phyloP scores from a whole-genome alignment of 164 flowering plant species.

The Houttuynia cordata region DNA sequence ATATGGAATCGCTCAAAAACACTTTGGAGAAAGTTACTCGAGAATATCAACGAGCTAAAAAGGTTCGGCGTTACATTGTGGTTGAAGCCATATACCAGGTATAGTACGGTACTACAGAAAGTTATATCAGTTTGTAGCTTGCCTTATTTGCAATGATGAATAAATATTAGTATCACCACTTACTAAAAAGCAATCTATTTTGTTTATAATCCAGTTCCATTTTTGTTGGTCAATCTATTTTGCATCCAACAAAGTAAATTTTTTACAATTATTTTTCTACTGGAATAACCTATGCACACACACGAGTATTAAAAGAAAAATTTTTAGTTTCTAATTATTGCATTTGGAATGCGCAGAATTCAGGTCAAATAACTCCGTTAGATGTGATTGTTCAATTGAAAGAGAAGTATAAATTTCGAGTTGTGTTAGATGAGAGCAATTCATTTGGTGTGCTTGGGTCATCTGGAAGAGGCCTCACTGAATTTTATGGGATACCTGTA shows the following conservation, averaged over 20 bases:
- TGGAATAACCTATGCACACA: too few relatives aligned
- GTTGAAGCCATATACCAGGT: constrained; percentile 99
- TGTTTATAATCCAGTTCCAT: too few relatives aligned
- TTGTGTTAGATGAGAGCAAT: constrained; percentile 88
- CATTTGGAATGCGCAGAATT: constrained; percentile 43
- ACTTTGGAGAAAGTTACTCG: constrained; percentile 62
- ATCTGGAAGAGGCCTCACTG: constrained; percentile 90
- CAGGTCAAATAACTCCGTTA: constrained; percentile 89
- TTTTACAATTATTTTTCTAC: too few relatives aligned
- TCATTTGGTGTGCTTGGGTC: constrained; percentile 91
- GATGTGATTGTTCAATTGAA: constrained; percentile 77
- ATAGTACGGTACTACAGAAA: constrained; percentile 4
- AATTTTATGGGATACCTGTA: constrained; percentile 73
- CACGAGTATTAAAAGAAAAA: too few relatives aligned
- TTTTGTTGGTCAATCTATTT: too few relatives aligned
- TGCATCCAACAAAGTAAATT: too few relatives aligned
- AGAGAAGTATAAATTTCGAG: constrained; percentile 84
- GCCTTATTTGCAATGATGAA: too few relatives aligned
- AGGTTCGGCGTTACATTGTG: constrained; percentile 87
- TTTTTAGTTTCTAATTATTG: too few relatives aligned
- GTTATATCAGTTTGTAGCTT: too few relatives aligned
- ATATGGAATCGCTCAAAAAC: constrained; percentile 66
- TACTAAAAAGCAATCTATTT: too few relatives aligned
- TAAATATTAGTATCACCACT: too few relatives aligned
- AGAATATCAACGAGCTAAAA: constrained; percentile 57